Percentiles rank a stretch among this genome's conserved stretches.
phyloP scores from a whole-genome alignment of 2,329 filamentous ascomycete species.

The Paraphaeosphaeria minitans region DNA sequence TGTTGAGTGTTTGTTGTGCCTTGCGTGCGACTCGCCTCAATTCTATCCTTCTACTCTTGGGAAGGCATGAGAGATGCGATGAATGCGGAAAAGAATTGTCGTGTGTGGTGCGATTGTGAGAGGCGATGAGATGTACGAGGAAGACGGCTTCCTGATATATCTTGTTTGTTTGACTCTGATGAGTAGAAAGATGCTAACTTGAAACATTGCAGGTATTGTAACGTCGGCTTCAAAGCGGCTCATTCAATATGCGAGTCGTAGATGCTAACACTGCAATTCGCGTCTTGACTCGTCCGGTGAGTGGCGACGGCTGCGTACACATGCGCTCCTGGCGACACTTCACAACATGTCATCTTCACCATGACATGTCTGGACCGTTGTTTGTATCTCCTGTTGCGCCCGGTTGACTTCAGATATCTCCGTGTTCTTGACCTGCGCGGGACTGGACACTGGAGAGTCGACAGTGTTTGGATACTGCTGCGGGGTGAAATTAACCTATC shows the following conservation, averaged over 20 bases:
- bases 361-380: neutral
- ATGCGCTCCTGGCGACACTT: neutral
- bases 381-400: neutral
- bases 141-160: neutral
- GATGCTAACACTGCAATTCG: too few species aligned
- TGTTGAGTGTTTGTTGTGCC: slow-evolving; percentile 1
- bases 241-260: neutral
- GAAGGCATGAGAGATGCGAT: neutral
- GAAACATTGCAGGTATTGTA: neutral
- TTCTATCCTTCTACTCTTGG: neutral
- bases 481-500: too few species aligned
- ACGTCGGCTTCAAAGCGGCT: neutral
- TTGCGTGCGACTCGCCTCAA: neutral
- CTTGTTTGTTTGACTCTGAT: neutral
- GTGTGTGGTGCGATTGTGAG: neutral
- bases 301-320: neutral
- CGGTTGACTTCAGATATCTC: too few species aligned
- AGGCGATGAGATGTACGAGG: neutral
- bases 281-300: neutral
- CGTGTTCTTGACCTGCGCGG: too few species aligned
- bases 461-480: too few species aligned
- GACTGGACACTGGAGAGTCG: too few species aligned
- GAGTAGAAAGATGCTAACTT: neutral
- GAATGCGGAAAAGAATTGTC: neutral
- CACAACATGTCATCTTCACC: neutral